Base-by-base conservation (phyloP, 805 yeast genomes). In the Wickerhamiella brachini region DNA sequence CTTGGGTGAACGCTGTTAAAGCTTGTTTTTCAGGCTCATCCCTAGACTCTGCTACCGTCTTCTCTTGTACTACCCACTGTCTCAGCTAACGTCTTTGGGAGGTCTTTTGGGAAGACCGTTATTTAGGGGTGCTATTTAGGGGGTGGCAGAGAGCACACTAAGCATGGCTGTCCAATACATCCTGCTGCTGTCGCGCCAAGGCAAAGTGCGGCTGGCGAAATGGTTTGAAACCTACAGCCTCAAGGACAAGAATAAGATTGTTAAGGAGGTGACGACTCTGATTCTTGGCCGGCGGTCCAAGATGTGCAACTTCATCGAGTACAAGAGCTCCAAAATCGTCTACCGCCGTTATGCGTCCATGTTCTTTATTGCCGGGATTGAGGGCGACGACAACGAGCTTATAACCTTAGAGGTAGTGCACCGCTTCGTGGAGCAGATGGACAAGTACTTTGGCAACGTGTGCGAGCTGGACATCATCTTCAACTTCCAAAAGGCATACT, bases 381-480 rank as follows among this genome's bases (percentile, higher is more conserved):
- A 84, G 49, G 74, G 76, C 44, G 82, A 78, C 45, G 95, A 85
- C 62, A 93, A 93, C 65, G 98, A 93, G 65, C 72, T 93, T 56
- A 68, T 86, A 50, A 81, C 94, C 1, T 71, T 93, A 51, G 98
- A 93, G 62, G 71, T 84, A 17, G 81, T 93, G 49, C 98, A 93
- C 65, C 74, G 97, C 54, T 93, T 81, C 65, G 98, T 93, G 42
- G 98, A 93, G 66, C 88, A 86, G 57, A 87, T 93, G 96, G 98
- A 93, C 71, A 83, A 84, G 59, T 80, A 88, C 53, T 93, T 86
- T 64, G 97, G 96, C 12, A 90, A 87, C 62, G 98, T 93, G 17
- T 88, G 97, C 68, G 98, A 93, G 65, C 72, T 93, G 60, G 98
- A 93, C 68, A 93, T 93, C 55, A 93, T 93, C 48, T 93, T 93